These are phyloP conservation scores for Fraxinus americana DNA, from an alignment of 257 asterid species.

Conservation along the genomic window DNA sequence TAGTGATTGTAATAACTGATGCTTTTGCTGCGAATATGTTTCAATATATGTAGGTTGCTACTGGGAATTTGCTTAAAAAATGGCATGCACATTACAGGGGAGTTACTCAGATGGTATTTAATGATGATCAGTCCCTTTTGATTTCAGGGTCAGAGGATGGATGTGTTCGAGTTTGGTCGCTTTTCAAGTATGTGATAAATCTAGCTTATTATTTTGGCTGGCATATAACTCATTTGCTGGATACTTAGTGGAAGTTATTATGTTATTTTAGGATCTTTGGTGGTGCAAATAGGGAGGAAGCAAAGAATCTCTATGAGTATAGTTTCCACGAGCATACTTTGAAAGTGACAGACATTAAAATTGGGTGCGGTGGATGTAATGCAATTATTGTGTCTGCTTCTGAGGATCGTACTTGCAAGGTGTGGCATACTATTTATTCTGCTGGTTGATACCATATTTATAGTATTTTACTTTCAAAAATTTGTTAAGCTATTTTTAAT, in stretches of 20 bases:
- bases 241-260: conserved; percentile 15
- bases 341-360: conserved; percentile 74
- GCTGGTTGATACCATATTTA: not conserved
- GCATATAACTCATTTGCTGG: not conserved
- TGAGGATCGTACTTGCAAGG: conserved; percentile 99
- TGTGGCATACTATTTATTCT: conserved; percentile 17
- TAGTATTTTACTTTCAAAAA: conserved; percentile 1
- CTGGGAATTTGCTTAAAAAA: conserved; percentile 71
- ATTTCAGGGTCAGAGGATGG: conserved; percentile 95
- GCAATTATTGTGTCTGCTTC: conserved; percentile 85
- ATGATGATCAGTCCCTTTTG: conserved; percentile 86
- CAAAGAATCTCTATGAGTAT: conserved; percentile 62
- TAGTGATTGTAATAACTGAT: conserved; percentile 10
- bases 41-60: conserved; percentile 55
- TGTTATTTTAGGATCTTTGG: conserved; percentile 70
- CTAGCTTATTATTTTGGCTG: not conserved
- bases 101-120: conserved; percentile 71
- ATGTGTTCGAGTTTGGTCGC: conserved; percentile 94
- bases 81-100: conserved; percentile 95
- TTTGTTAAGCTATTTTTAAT: conserved; percentile 10
- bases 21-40: not conserved
- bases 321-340: conserved; percentile 81
- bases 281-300: conserved; percentile 54
- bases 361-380: conserved; percentile 75
- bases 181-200: conserved; percentile 58